Conservation (phyloP, 768 basidiomycete species). For the Auricularia cornea region DNA sequence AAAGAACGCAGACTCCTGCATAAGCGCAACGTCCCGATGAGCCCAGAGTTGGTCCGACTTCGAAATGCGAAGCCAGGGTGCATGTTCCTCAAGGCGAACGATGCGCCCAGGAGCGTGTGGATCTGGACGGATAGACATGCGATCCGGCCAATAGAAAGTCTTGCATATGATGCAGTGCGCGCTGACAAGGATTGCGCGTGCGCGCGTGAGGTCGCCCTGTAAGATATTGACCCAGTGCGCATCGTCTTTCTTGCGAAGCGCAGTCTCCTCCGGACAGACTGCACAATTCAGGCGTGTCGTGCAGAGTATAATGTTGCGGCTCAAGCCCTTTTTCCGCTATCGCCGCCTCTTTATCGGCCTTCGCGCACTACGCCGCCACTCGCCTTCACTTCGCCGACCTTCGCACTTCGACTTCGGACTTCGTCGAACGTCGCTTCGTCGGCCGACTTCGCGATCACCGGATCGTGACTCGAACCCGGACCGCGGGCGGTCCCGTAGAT, state of each 20-base stretch:
- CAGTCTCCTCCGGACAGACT: not conserved
- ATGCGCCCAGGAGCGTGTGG: not conserved
- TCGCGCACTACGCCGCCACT: too few relatives aligned
- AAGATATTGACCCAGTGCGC: not conserved
- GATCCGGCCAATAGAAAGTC: not conserved
- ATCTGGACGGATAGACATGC: not conserved
- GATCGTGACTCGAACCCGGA: too few relatives aligned
- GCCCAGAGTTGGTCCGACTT: not conserved
- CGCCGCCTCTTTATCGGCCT: not conserved
- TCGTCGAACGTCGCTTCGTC: too few relatives aligned
- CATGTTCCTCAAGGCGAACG: not conserved
- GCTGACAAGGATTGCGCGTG: not conserved
- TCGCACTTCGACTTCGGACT: too few relatives aligned
- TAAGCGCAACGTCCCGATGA: constrained; percentile 10
- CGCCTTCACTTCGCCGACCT: too few relatives aligned
- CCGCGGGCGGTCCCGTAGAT: too few relatives aligned
- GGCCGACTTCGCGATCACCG: too few relatives aligned
- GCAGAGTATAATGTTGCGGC: not conserved
- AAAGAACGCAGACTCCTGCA: constrained; percentile 18
- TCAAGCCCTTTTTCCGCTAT: too few relatives aligned
- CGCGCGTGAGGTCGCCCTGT: not conserved
- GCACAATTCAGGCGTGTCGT: not conserved
- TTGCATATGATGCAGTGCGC: not conserved
- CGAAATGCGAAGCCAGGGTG: not conserved
- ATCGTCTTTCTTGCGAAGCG: not conserved